phyloP scores from a whole-genome alignment of 2,329 filamentous ascomycete genomes.

The Colletotrichum aenigma region DNA sequence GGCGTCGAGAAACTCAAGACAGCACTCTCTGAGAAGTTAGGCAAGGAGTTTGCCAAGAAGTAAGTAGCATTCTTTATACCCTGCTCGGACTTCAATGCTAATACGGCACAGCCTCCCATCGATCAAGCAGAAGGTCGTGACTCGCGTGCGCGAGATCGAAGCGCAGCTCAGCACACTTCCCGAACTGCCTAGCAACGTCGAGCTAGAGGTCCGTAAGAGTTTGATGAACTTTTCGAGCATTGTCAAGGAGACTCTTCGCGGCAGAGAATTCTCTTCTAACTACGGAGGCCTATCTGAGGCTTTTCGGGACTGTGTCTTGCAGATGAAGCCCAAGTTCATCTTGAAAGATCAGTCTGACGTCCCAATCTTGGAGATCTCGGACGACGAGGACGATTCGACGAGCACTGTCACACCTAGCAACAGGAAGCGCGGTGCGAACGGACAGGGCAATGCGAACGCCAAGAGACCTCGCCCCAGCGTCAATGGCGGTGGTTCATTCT shows the following conservation, averaged over 20 bases:
- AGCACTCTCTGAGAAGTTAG: slow-evolving; percentile 57
- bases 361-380: slow-evolving; percentile 40
- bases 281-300: slow-evolving; percentile 52
- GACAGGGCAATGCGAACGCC: slow-evolving; percentile 16
- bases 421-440: slow-evolving; percentile 26
- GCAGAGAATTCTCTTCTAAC: slow-evolving; percentile 46
- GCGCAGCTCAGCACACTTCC: slow-evolving; percentile 63
- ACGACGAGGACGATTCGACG: slow-evolving; percentile 37
- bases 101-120: slow-evolving; percentile 42
- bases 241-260: slow-evolving; percentile 58
- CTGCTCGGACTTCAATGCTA: no score
- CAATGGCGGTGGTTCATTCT: slow-evolving; percentile 18
- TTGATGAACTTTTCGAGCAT: slow-evolving; percentile 60
- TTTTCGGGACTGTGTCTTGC: slow-evolving; percentile 54
- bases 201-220: slow-evolving; percentile 66
- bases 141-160: slow-evolving; percentile 56
- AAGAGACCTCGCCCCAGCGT: slow-evolving; percentile 10
- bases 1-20: slow-evolving; percentile 58
- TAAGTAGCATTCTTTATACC: slow-evolving; percentile 30
- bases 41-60: slow-evolving; percentile 58
- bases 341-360: slow-evolving; percentile 41
- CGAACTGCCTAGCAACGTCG: slow-evolving; percentile 70
- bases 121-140: slow-evolving; percentile 57
- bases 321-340: slow-evolving; percentile 51
- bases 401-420: slow-evolving; percentile 12